phyloP scores from a whole-genome alignment of 805 yeast species.

The Candida railenensis region DNA sequence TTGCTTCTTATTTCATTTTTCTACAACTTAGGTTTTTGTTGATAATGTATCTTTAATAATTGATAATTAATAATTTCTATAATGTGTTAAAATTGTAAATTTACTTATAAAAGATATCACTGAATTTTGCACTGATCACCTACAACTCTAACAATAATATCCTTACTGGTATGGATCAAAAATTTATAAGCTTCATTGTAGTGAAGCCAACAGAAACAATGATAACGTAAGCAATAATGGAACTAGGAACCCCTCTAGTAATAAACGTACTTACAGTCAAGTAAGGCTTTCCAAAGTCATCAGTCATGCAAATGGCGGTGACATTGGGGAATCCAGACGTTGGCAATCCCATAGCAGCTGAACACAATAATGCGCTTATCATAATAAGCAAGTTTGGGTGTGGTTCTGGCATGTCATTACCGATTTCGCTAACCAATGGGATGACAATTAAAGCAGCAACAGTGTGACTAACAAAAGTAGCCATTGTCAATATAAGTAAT shows the following conservation, averaged over 20 bases:
- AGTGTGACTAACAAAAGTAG: conserved; percentile 95
- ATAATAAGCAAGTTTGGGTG: conserved; percentile 82
- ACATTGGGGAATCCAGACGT: conserved; percentile 98
- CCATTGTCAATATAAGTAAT: conserved; percentile 73
- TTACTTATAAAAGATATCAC: neutral
- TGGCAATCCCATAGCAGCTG: conserved; percentile 97
- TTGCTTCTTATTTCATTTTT: neutral
- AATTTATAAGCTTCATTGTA: conserved; percentile 51
- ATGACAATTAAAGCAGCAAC: conserved; percentile 93
- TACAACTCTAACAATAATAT: too few relatives aligned
- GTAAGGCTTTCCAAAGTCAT: conserved; percentile 89
- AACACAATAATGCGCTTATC: conserved; percentile 68
- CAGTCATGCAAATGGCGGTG: conserved; percentile 92
- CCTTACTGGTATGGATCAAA: conserved; percentile 13
- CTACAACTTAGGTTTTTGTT: neutral
- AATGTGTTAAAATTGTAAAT: neutral
- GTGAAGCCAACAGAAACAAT: conserved; percentile 79
- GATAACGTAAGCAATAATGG: conserved; percentile 68
- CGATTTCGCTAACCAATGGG: conserved; percentile 88
- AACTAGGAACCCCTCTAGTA: conserved; percentile 86
- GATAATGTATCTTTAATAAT: neutral
- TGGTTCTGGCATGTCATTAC: conserved; percentile 69
- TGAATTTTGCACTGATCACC: too few relatives aligned
- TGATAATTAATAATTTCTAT: too few relatives aligned
- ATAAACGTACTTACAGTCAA: conserved; percentile 84